Base-by-base conservation (phyloP, 306 rosid genomes). In the Neltuma alba region DNA sequence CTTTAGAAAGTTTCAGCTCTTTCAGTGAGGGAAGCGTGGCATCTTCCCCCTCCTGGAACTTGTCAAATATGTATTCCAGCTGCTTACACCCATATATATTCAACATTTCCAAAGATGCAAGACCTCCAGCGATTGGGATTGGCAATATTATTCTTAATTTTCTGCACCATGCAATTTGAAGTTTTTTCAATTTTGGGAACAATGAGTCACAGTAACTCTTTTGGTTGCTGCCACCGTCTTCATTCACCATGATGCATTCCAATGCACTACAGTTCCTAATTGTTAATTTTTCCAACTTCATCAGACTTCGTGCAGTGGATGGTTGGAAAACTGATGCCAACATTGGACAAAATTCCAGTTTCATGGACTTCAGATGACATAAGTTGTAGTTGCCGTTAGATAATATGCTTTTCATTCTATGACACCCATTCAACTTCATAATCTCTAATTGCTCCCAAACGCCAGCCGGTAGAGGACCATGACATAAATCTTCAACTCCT, bases 171-270 rank as follows among this genome's bases (percentile, higher is more conserved):
- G n/a, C 41, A 28, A 82, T 67, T 15, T n/a, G n/a, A 10, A 83
- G 64, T n/a, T 0, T 6, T 74, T 65, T 82, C 28, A 83, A 45
- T 57, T 82, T 78, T 44, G 72, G 76, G 67, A 83, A 83, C 72
- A 78, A 0, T 20, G 58, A 21, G 9, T 70, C 70, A 37, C 6
- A 8, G 12, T 41, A 42, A 42, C 48, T 42, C 48, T 42, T 42
- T 42, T 12, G 15, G 12, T 42, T 10, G 12, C 9, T 42, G 4
- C 12, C 16, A 12, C 48, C 48, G 30, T 50, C 5, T 12, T 42
- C 12, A 25, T 16, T 45, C 45, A 21, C 64, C 11, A 72, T 3
- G 74, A 80, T 28, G 42, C 42, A 36, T 61, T 74, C 63, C 31
- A 65, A 57, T 41, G 12, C 34, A 61, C 30, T 14, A 36, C 82